A percentile compares a stretch with the other conserved stretches of the same genome.
Conservation (phyloP, 208 protist genomes). For the Wallacemonas sp. region DNA sequence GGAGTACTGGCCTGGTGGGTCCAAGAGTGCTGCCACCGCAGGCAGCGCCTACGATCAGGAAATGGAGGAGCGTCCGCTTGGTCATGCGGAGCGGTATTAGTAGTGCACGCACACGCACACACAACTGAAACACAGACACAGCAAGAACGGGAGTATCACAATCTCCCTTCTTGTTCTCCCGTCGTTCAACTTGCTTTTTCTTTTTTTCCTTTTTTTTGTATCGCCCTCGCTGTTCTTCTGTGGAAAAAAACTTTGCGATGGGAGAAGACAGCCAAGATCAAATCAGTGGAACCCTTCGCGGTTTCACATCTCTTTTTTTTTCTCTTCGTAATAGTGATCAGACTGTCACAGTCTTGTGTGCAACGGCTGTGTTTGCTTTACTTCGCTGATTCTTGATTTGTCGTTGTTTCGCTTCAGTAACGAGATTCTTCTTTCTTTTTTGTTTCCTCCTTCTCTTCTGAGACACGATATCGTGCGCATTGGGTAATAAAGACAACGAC, state of each 20-base stretch:
- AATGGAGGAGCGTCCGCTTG: constrained; percentile 3
- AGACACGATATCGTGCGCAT: background rate
- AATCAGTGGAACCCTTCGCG: background rate
- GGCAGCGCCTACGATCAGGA: background rate
- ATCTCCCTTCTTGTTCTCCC: background rate
- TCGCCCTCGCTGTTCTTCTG: background rate
- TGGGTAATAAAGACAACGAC: constrained; percentile 8
- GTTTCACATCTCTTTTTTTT: constrained; percentile 10
- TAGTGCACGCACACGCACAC: too few relatives aligned
- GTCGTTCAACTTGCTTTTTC: too few relatives aligned
- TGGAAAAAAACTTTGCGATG: background rate
- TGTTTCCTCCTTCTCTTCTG: background rate
- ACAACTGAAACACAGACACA: too few relatives aligned
- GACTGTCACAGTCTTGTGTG: too few relatives aligned
- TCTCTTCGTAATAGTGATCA: too few relatives aligned
- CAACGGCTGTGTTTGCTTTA: background rate
- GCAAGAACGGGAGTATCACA: too few relatives aligned
- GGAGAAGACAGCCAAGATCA: too few relatives aligned
- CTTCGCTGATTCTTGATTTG: background rate
- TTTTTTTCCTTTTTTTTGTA: background rate
- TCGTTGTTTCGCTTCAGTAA: background rate
- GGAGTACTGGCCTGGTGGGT: constrained; percentile 6
- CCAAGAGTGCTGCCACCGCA: background rate
- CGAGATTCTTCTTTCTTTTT: constrained; percentile 2
- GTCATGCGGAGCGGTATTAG: background rate